These are phyloP conservation scores for Poronia punctata DNA, from an alignment of 495 filamentous ascomycete species.

Conservation along the genomic window DNA sequence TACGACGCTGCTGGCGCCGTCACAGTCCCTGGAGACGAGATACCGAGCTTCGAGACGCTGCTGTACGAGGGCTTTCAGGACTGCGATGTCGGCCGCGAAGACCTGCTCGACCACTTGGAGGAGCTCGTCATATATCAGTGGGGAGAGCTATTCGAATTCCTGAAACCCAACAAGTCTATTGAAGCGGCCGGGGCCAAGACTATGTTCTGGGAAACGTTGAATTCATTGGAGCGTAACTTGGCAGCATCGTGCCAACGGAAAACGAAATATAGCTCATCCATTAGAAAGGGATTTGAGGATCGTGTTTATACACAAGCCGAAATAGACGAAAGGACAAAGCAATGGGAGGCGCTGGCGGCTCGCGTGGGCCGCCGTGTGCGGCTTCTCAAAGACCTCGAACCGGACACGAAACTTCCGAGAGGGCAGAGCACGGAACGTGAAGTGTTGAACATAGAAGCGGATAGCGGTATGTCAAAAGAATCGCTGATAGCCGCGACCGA, in stretches of 20 bases:
- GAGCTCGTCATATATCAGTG: slow-evolving; percentile 26
- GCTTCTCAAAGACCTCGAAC: slow-evolving; percentile 12
- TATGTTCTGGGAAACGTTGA: slow-evolving; percentile 23
- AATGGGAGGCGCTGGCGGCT: slow-evolving; percentile 24
- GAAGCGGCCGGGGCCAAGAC: slow-evolving; percentile 1
- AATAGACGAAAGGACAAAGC: neutral
- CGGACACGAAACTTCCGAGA: too few relatives aligned
- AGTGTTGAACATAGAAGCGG: too few relatives aligned
- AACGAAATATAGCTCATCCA: neutral
- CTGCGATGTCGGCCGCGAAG: neutral
- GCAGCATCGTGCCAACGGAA: slow-evolving; percentile 3
- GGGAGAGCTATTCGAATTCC: slow-evolving; percentile 28
- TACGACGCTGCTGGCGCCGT: neutral
- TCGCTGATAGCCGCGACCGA: neutral
- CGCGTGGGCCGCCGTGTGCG: slow-evolving; percentile 19
- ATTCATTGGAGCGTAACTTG: slow-evolving; percentile 30
- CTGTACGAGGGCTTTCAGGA: slow-evolving; percentile 17
- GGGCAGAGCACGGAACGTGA: too few relatives aligned
- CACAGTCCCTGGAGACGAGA: slow-evolving; percentile 4
- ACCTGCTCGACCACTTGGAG: slow-evolving; percentile 14
- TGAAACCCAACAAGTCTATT: slow-evolving; percentile 8
- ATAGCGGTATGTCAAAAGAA: too few relatives aligned
- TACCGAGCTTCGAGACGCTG: slow-evolving; percentile 17
- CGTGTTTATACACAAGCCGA: neutral
- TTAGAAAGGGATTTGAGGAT: neutral